Evolutionary conservation across 305 asterid genomes (phyloP), one percentile per base, ranked within the genome.

Genomic region (Fraxinus angustifolia): DNA sequence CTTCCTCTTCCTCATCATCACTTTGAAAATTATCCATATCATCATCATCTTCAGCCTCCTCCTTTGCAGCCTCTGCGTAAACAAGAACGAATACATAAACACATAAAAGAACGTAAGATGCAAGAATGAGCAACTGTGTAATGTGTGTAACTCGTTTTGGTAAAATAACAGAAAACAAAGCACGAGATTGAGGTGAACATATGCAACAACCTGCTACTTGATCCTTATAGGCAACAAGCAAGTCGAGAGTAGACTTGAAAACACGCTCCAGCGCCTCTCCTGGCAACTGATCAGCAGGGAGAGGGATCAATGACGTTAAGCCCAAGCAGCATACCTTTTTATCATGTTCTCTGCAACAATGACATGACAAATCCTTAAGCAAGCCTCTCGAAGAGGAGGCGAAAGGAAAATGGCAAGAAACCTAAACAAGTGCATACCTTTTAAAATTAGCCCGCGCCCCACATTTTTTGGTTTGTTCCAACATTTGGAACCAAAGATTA

Each of bases 301-400:
- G 97, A 77, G 94, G 95, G 33, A 96, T 90, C 92, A 96, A 85
- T 8, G 99, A 93, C 65, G 99, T 96, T 87, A 96, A 90, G 75
- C 99, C 99, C 89, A 96, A 87, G 86, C 96, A 92, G 90, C 99
- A 96, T 3, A 96, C 95, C 83, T 96, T 96, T 84, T 94, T 96
- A 81, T 94, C 98, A 31, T 93, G 97, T 82, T 94, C 99, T 92
- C 99, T 96, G 92, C 73, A 86, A 58, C 73, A 83, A 6, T 79
- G 81, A 77, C 34, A 83, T 6, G 38, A 40, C 72, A 14, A 21
- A 62, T 72, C 76, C 58, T 77, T n/a, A 28, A 75, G 34, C 16
- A 60, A 35, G 28, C 42, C 62, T 21, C 8, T 19, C 53, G 2
- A 62, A 71, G 73, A 84, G 21, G 75, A 68, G 53, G 40, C 28